phyloP scores from a whole-genome alignment of 805 yeast species.

The Grigorovia yakushimaensis region DNA sequence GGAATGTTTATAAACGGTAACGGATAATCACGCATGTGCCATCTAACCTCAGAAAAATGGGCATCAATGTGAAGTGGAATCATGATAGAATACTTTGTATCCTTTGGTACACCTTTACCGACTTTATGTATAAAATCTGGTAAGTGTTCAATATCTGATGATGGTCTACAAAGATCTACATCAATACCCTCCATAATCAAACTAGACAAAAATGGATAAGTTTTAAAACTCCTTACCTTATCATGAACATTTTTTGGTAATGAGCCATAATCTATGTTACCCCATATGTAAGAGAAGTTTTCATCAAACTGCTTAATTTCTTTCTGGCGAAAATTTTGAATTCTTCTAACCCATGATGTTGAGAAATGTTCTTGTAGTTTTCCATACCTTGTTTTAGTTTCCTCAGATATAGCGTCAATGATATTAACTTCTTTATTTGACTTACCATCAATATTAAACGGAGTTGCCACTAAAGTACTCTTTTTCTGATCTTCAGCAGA shows the following conservation, averaged over 20 bases:
- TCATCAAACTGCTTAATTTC: constrained; percentile 32
- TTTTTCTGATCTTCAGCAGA: background rate
- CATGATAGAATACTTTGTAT: constrained; percentile 55
- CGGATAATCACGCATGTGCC: constrained; percentile 78
- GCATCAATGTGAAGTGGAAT: constrained; percentile 56
- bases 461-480: constrained; percentile 2
- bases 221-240: constrained; percentile 37
- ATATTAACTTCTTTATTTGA: background rate
- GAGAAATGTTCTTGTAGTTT: constrained; percentile 41
- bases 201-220: constrained; percentile 45
- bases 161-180: constrained; percentile 41
- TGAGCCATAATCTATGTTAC: constrained; percentile 25
- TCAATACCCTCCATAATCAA: constrained; percentile 40
- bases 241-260: constrained; percentile 36
- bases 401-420: constrained; percentile 6
- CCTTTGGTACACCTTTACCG: constrained; percentile 78
- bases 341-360: constrained; percentile 61
- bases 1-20: constrained; percentile 75
- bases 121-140: constrained; percentile 55
- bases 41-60: constrained; percentile 48
- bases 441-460: constrained; percentile 6
- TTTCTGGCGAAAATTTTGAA: constrained; percentile 37
- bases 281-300: constrained; percentile 36
- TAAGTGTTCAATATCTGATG: constrained; percentile 40
- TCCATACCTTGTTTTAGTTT: constrained; percentile 11